Evolutionary conservation across 768 basidiomycete species (phyloP), one percentile per base, ranked within the genome.

Genomic region (Lactarius vividus): DNA sequence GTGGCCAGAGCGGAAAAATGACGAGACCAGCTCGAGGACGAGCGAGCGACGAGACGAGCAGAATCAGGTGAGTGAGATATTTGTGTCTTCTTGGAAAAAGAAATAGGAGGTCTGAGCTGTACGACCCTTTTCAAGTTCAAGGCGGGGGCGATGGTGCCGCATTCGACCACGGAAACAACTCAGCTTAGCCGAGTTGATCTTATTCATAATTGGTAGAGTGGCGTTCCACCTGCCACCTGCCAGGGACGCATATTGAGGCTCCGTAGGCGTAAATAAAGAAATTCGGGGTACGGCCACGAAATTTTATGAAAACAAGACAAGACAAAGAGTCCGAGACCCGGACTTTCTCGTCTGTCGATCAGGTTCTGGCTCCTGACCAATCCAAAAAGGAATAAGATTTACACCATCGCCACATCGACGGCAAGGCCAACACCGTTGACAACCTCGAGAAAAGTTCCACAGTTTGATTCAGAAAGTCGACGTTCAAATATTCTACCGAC

Each of bases 1-100:
- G n/a, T 37, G 18, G 63, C 33, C 15, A 39, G 15, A n/a, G 59
- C 33, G 13, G 66, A 57, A 39, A 33, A 40, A 39, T 59, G 52
- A 40, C 54, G 59, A 29, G 53, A 44, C 49, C 59, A 60, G 68
- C 49, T 57, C 46, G 59, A 33, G 4, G 57, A 62, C 8, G 60
- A 39, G 16, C n/a, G 37, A 23, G 64, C 42, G n/a, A 56, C 15
- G 54, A 57, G 62, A 35, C 26, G 35, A 46, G 46, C 18, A 33
- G 35, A 20, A 10, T 44, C n/a, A 49, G 63, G 28, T 6, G 39
- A 37, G 39, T 37, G 11, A 13, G 9, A 3, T 13, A 31, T 42
- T n/a, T 44, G 31, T n/a, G 44, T 13, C 11, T 49, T 49, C 46
- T 23, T 15, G 23, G 49, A 49, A 49, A 49, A 13, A 23, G 11